phyloP scores from a whole-genome alignment of 2,329 filamentous ascomycete species.

The Fusarium nematophilum region DNA sequence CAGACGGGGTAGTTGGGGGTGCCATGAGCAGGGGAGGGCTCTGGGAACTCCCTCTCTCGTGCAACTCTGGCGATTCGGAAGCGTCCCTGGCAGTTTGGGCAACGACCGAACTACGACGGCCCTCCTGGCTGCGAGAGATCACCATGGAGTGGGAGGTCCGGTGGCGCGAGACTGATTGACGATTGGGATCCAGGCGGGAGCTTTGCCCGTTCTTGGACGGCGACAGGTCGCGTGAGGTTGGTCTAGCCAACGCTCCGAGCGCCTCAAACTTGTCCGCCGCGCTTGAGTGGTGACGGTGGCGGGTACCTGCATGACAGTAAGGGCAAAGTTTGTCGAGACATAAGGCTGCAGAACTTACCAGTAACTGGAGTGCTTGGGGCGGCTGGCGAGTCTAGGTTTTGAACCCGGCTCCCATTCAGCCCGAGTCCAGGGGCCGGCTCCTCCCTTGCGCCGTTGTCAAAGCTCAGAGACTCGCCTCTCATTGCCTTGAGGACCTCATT shows the following conservation, averaged over 20 bases:
- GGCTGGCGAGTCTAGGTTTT: conserved; percentile 66
- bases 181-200: conserved; percentile 24
- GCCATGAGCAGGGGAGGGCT: conserved; percentile 62
- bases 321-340: conserved; percentile 43
- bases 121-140: conserved; percentile 56
- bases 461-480: conserved; percentile 68
- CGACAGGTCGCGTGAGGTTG: conserved; percentile 33
- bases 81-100: conserved; percentile 25
- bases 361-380: conserved; percentile 61
- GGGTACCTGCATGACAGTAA: conserved; percentile 46
- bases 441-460: conserved; percentile 55
- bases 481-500: conserved; percentile 86
- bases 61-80: conserved; percentile 26
- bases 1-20: conserved; percentile 55
- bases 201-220: conserved; percentile 20
- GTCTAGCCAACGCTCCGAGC: conserved; percentile 28
- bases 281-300: conserved; percentile 40
- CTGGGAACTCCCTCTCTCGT: conserved; percentile 27
- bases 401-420: conserved; percentile 60
- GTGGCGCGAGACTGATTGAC: conserved; percentile 29
- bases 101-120: conserved; percentile 39
- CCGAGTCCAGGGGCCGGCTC: conserved; percentile 53
- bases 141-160: conserved; percentile 49
- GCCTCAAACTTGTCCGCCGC: conserved; percentile 43
- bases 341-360: conserved; percentile 47